These are phyloP conservation scores for Clitoria ternatea DNA, from an alignment of 306 rosid genomes.

Conservation along the genomic window DNA sequence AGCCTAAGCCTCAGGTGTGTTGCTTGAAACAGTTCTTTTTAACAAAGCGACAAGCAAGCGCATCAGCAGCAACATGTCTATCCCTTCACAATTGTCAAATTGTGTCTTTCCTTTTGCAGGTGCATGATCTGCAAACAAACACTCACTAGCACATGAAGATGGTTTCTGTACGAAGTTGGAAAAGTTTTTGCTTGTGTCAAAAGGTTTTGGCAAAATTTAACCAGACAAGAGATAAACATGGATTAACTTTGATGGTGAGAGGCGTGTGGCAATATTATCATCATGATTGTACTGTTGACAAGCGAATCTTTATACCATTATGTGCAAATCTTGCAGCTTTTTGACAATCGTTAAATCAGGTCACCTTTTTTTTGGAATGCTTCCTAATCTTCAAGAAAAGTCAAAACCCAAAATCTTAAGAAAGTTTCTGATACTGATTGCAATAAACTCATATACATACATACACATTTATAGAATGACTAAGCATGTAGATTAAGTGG, in stretches of 20 bases:
- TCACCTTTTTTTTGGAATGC: slow-evolving; percentile 24
- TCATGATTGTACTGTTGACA: slow-evolving; percentile 29
- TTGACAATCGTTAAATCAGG: slow-evolving; percentile 29
- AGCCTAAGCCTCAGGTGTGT: slow-evolving; percentile 34
- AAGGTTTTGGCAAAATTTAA: slow-evolving; percentile 11
- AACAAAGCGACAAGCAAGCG: slow-evolving; percentile 20
- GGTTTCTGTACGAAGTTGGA: slow-evolving; percentile 16
- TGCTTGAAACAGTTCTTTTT: slow-evolving; percentile 18
- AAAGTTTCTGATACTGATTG: slow-evolving; percentile 15
- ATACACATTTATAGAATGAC: too few species aligned
- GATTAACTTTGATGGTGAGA: slow-evolving; percentile 12
- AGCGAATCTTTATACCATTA: slow-evolving; percentile 25
- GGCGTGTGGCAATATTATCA: slow-evolving; percentile 33
- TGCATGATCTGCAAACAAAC: slow-evolving; percentile 2
- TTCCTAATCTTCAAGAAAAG: slow-evolving; percentile 6
- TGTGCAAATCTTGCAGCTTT: slow-evolving; percentile 27
- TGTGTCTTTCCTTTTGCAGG: slow-evolving; percentile 13
- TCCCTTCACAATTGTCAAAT: slow-evolving; percentile 14
- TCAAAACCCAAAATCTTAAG: slow-evolving; percentile 25
- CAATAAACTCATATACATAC: too few species aligned
- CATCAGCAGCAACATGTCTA: slow-evolving; percentile 11
- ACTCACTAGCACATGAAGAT: neutral
- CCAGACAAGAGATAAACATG: slow-evolving; percentile 27
- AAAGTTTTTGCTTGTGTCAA: slow-evolving; percentile 16
- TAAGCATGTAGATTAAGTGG: too few species aligned